These are phyloP conservation scores for Aureobasidium sp. DNA, from an alignment of 2,329 filamentous ascomycete species.

Conservation along the genomic window DNA sequence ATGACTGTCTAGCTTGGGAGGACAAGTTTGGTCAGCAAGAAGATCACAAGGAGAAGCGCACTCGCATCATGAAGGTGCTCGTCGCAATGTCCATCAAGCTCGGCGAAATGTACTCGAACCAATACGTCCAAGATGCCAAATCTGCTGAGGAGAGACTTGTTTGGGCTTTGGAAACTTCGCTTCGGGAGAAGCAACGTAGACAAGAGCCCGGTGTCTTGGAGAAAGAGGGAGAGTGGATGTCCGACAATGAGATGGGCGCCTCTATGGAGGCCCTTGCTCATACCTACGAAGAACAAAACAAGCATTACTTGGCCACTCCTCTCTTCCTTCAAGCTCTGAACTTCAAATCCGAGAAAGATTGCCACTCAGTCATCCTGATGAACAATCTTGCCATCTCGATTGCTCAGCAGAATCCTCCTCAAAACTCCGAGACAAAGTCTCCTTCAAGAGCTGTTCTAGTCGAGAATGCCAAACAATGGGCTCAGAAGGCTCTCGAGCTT, in stretches of 20 bases:
- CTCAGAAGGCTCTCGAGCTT: slow-evolving; percentile 62
- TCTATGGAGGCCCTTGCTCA: slow-evolving; percentile 55
- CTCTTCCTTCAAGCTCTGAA: slow-evolving; percentile 78
- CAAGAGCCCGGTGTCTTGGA: slow-evolving; percentile 52
- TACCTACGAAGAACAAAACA: slow-evolving; percentile 63
- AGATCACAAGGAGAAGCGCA: slow-evolving; percentile 39
- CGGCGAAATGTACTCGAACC: slow-evolving; percentile 69
- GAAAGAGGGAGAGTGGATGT: slow-evolving; percentile 64
- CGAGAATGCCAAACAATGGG: slow-evolving; percentile 67
- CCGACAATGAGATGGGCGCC: slow-evolving; percentile 61
- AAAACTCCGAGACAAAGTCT: slow-evolving; percentile 15
- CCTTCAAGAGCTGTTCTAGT: slow-evolving; percentile 49
- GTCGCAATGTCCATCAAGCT: slow-evolving; percentile 75
- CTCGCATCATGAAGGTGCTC: slow-evolving; percentile 59
- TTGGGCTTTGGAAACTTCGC: slow-evolving; percentile 70
- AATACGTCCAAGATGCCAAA: slow-evolving; percentile 64
- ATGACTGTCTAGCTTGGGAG: slow-evolving; percentile 52
- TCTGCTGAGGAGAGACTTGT: slow-evolving; percentile 66
- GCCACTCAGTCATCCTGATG: slow-evolving; percentile 78
- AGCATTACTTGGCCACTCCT: slow-evolving; percentile 74
- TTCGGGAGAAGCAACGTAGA: slow-evolving; percentile 65
- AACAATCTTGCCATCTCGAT: slow-evolving; percentile 71
- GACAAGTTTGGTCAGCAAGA: slow-evolving; percentile 34
- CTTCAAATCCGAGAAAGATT: slow-evolving; percentile 54
- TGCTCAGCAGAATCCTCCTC: slow-evolving; percentile 51